A percentile compares a stretch with the other conserved stretches of the same genome.
Conservation (phyloP, 768 basidiomycete species). For the Tulasnella sp. region DNA sequence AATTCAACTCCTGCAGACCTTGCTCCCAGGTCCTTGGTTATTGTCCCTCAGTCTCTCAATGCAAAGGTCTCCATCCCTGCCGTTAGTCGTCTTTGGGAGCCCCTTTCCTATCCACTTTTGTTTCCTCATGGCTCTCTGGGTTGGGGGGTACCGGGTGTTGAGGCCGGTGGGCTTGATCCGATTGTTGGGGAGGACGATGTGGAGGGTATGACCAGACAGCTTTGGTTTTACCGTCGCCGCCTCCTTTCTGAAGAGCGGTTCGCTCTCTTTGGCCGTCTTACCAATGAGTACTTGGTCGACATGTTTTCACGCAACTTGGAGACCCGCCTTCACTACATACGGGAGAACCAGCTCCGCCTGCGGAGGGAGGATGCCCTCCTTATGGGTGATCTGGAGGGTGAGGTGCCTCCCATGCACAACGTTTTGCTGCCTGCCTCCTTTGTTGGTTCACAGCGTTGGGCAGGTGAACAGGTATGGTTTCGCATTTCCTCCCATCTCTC, state of each 20-base stretch:
- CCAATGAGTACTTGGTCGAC: constrained; percentile 30
- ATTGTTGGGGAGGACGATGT: not conserved
- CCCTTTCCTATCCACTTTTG: constrained; percentile 29
- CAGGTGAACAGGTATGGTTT: constrained; percentile 27
- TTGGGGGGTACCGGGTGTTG: constrained; percentile 25
- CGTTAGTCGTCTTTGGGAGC: constrained; percentile 29
- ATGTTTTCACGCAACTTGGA: constrained; percentile 32
- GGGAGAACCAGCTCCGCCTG: constrained; percentile 22
- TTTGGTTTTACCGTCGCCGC: constrained; percentile 27
- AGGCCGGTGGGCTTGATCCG: not conserved
- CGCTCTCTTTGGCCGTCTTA: constrained; percentile 27
- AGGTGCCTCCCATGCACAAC: constrained; percentile 24
- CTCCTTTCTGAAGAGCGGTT: constrained; percentile 28
- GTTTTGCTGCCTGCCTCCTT: constrained; percentile 31
- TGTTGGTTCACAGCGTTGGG: constrained; percentile 29
- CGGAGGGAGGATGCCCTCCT: constrained; percentile 24
- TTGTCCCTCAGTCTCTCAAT: not conserved
- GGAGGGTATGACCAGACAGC: constrained; percentile 25
- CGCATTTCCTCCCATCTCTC: not conserved
- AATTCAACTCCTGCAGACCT: not conserved
- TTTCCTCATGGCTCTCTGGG: constrained; percentile 30
- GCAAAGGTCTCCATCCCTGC: constrained; percentile 21
- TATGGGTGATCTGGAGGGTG: constrained; percentile 21
- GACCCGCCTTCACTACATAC: constrained; percentile 26
- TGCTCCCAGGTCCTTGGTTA: not conserved